Evolutionary conservation across 2,329 filamentous ascomycete species (phyloP), one percentile per base, ranked within the genome.

Genomic region (Trichophyton schoenleinii): DNA sequence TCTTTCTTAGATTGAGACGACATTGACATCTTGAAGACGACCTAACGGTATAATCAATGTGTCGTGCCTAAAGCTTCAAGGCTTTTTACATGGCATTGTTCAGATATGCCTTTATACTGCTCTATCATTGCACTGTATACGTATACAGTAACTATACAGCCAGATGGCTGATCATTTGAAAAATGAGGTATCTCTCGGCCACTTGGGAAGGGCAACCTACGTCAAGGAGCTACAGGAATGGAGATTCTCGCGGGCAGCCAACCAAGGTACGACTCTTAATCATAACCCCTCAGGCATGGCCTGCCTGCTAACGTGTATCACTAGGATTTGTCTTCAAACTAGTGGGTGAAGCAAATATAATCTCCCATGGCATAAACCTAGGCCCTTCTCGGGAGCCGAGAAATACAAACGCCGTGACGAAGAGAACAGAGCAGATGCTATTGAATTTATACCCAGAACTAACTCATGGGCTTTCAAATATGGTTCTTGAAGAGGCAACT

Each of bases 81-180:
- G 1, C 5, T 15, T 8, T 36, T 18, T 18, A n/a, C 9, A 28
- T 55, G 28, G 34, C 28, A 18, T 18, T 11, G 15, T 6, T 11
- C 11, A 55, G 52, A 55, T 6, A 55, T 55, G 52, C 8, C 52
- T 55, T 20, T 34, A 36, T 55, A 55, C 34, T 55, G 52, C n/a
- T n/a, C 15, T n/a, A 36, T 3, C 6, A 55, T 34, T 8, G 15
- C 52, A n/a, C 31, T 55, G 28, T 34, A 36, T 36, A 55, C 31
- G 38, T 18, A 4, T 52, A 52, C 20, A 3, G 52, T 25, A 15
- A 55, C 52, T 34, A n/a, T 68, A 69, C 74, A 74, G 72, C 79
- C 81, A 68, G 74, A 85, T 85, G 82, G 80, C 79, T 84, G 79
- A 84, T 66, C 70, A 71, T 65, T 68, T 71, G 49, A 68, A 34